A percentile compares a stretch with the other conserved stretches of the same genome.
Conservation (phyloP, 2,329 filamentous ascomycete species). For the Dryadomyces quercus-mongolicae region DNA sequence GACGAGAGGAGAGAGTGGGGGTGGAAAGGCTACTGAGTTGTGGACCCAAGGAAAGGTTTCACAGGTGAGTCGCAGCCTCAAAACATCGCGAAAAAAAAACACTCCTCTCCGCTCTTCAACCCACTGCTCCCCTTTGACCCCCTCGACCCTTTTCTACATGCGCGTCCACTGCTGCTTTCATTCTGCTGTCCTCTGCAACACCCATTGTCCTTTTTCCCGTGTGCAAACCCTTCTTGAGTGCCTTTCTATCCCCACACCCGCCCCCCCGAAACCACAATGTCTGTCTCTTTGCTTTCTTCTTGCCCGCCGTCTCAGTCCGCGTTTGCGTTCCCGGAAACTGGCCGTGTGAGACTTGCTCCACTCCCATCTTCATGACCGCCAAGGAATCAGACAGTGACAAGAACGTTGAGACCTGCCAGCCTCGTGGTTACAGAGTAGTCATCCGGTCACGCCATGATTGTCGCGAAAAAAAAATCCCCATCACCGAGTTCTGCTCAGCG, state of each 20-base stretch:
- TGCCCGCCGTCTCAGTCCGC: not conserved
- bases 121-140: not conserved
- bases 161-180: not conserved
- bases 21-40: slow-evolving; percentile 5
- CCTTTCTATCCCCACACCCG: not conserved
- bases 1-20: slow-evolving; percentile 6
- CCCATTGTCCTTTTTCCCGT: not conserved
- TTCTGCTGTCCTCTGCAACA: not conserved
- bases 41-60: slow-evolving; percentile 3
- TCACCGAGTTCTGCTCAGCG: not conserved
- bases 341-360: not conserved
- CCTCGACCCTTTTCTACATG: not conserved
- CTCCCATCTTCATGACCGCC: not conserved
- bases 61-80: slow-evolving; percentile 6
- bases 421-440: not conserved
- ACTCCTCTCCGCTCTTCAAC: not conserved
- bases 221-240: not conserved
- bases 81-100: not conserved
- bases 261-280: not conserved
- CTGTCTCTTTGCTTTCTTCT: not conserved
- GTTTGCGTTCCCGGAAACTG: not conserved
- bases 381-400: not conserved
- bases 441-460: not conserved
- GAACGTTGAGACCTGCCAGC: not conserved
- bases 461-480: not conserved